A percentile compares a stretch with the other conserved stretches of the same genome.
phyloP scores from a whole-genome alignment of 148 eudicot species.

The Rhododendron kiyosumense region DNA sequence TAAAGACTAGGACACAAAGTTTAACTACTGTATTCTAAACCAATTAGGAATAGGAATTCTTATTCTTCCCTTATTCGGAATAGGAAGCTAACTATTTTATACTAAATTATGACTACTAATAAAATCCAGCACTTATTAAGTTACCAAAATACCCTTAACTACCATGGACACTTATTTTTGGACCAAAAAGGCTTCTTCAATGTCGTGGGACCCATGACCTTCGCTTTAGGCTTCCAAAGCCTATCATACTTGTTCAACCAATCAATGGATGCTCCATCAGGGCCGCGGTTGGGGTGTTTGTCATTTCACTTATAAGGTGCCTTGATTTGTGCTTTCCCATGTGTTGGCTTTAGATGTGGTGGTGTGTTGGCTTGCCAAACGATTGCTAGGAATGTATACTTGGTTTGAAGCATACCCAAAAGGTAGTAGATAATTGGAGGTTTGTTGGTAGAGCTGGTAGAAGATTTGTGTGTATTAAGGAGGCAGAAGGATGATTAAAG shows the following conservation, averaged over 20 bases:
- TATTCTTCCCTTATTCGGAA: not conserved
- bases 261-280: no score
- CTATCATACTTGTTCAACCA: no score
- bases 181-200: no score
- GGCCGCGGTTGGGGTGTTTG: not conserved
- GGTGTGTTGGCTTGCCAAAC: not conserved
- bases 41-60: not conserved
- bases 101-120: not conserved
- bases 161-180: not conserved
- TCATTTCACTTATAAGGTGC: not conserved
- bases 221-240: no score
- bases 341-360: not conserved
- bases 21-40: not conserved
- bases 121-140: not conserved
- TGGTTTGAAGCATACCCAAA: not conserved
- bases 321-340: not conserved
- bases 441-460: not conserved
- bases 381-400: not conserved
- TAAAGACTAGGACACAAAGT: not conserved
- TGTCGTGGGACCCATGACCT: no score
- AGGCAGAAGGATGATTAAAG: not conserved
- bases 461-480: not conserved
- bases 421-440: not conserved
- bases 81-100: not conserved
- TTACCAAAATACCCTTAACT: not conserved